These are phyloP conservation scores for Asterochloris erici DNA, from an alignment of 139 green algal species.

Conservation along the genomic window DNA sequence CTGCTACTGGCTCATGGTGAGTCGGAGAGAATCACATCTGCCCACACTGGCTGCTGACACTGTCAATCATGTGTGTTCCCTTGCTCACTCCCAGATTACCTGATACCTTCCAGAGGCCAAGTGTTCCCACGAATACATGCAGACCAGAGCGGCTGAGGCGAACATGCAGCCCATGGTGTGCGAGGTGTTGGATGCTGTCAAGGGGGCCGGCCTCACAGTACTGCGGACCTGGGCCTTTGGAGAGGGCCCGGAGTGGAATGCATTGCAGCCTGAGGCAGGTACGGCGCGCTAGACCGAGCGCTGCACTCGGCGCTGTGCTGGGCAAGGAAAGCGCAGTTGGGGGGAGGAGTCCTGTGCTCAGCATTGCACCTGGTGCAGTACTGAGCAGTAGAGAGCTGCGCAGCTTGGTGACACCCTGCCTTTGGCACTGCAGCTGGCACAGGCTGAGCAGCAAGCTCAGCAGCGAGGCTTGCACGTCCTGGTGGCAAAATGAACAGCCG, in stretches of 20 bases:
- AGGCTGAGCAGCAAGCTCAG: no score
- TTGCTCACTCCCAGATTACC: neutral
- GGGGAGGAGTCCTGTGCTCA: no score
- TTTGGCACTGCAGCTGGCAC: no score
- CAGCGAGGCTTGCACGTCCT: no score
- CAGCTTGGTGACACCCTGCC: no score
- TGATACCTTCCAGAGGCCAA: neutral
- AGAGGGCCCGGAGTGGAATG: conserved; percentile 56
- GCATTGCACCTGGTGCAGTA: no score
- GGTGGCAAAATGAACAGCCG: no score
- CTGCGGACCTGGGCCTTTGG: conserved; percentile 58
- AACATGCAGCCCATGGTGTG: conserved; percentile 27
- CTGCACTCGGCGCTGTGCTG: no score
- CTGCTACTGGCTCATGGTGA: conserved; percentile 69
- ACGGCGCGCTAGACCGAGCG: no score
- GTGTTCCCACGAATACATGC: neutral
- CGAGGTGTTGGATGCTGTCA: conserved; percentile 33
- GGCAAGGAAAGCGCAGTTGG: no score
- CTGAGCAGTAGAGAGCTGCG: no score
- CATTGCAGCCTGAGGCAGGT: conserved; percentile 56
- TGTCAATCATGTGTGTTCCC: neutral
- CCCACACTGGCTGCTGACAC: no score
- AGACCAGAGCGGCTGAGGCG: conserved; percentile 40
- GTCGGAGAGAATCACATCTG: neutral
- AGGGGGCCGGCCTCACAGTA: conserved; percentile 33